Conservation (phyloP, 805 yeast species). For the Lipomyces japonicus region DNA sequence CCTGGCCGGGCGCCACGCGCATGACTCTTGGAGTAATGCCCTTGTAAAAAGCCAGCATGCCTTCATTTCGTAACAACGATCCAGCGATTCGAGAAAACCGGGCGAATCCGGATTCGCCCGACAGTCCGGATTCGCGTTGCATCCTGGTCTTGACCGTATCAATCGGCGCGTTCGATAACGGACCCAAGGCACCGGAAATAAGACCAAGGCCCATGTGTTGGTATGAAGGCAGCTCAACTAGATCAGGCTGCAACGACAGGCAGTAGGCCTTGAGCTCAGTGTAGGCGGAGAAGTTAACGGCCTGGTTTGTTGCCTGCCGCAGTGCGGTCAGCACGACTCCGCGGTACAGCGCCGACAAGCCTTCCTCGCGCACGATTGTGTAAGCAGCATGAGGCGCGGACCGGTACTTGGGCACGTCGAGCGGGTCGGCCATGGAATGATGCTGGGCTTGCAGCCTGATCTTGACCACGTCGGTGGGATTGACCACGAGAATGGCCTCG, state of each 20-base stretch:
- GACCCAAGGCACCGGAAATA: constrained; percentile 94
- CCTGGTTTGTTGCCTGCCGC: constrained; percentile 97
- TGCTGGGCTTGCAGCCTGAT: constrained; percentile 94
- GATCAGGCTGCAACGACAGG: constrained; percentile 49
- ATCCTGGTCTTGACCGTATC: constrained; percentile 96
- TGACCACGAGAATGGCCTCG: constrained; percentile 91
- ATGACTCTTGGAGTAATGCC: constrained; percentile 98
- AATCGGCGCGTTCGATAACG: constrained; percentile 93
- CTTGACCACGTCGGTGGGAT: constrained; percentile 96
- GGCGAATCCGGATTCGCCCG: constrained; percentile 62
- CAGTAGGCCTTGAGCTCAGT: constrained; percentile 73
- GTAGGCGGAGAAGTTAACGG: constrained; percentile 95
- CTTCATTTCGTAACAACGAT: constrained; percentile 83
- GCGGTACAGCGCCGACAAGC: constrained; percentile 79
- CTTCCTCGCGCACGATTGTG: constrained; percentile 85
- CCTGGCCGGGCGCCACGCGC: constrained; percentile 99
- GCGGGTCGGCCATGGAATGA: constrained; percentile 81
- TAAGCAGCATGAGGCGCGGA: constrained; percentile 90
- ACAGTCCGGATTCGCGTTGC: constrained; percentile 76
- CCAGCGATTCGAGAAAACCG: constrained; percentile 77
- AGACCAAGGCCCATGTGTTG: constrained; percentile 91
- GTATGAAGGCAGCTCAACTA: constrained; percentile 80
- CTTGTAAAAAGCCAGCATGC: constrained; percentile 81
- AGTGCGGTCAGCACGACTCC: constrained; percentile 96
- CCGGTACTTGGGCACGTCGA: constrained; percentile 76